phyloP scores from a whole-genome alignment of 495 filamentous ascomycete genomes.

The Tricharina praecox region DNA sequence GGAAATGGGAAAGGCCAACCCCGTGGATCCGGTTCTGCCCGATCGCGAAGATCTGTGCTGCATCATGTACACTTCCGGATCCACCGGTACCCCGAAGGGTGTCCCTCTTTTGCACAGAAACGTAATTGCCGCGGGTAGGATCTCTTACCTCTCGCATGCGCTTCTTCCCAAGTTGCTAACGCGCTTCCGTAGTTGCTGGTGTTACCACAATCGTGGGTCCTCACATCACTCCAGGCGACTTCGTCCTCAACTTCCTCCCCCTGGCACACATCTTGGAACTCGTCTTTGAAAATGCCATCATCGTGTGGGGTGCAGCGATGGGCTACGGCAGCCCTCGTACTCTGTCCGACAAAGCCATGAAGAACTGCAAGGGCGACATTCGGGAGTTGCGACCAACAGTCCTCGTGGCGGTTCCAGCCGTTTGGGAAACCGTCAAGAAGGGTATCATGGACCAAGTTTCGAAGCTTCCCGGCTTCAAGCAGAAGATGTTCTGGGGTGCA shows the following conservation, averaged over 20 bases:
- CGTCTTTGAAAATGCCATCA: constrained; percentile 82
- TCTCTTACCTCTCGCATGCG: background rate
- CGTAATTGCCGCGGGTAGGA: constrained; percentile 70
- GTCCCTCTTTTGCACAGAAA: constrained; percentile 79
- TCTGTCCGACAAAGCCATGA: constrained; percentile 72
- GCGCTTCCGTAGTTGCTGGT: constrained; percentile 48
- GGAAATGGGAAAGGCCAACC: constrained; percentile 69
- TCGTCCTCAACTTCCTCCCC: constrained; percentile 78
- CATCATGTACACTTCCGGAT: constrained; percentile 99
- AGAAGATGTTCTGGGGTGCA: constrained; percentile 86
- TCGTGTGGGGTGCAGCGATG: constrained; percentile 94
- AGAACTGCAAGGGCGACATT: constrained; percentile 92
- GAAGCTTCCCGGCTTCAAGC: constrained; percentile 52
- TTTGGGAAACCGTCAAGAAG: constrained; percentile 98
- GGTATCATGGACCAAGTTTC: constrained; percentile 79
- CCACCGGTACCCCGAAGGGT: constrained; percentile 93
- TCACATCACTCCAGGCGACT: constrained; percentile 74
- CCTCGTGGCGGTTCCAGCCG: constrained; percentile 85
- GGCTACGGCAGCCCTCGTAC: constrained; percentile 93
- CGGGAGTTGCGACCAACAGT: constrained; percentile 82
- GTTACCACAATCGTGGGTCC: constrained; percentile 69
- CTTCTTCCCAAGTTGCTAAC: background rate
- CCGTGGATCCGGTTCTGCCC: constrained; percentile 64
- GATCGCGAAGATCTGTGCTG: constrained; percentile 77
- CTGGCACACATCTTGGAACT: constrained; percentile 93